A percentile compares a stretch with the other conserved stretches of the same genome.
phyloP scores from a whole-genome alignment of 2,329 filamentous ascomycete species.

The Epicoccum nigrum region DNA sequence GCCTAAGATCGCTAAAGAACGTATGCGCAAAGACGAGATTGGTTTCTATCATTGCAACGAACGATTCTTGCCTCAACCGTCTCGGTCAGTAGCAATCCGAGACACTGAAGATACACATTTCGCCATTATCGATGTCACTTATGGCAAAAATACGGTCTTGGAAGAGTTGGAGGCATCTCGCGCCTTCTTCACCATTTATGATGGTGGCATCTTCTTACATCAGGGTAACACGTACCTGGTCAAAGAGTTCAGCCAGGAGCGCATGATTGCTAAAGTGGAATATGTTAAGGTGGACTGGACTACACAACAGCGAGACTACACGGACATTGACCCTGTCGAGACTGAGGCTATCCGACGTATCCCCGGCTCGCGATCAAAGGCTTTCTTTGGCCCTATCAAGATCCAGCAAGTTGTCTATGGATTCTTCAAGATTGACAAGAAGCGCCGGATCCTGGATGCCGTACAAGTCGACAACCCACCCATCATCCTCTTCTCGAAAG shows the following conservation, averaged over 20 bases:
- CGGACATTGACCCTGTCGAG: constrained; percentile 90
- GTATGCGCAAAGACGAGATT: constrained; percentile 73
- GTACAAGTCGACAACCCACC: constrained; percentile 93
- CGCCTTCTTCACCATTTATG: constrained; percentile 95
- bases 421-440: constrained; percentile 95
- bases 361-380: constrained; percentile 65
- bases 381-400: constrained; percentile 85
- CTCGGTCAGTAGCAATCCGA: constrained; percentile 82
- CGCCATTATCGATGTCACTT: constrained; percentile 86
- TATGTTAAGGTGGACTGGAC: constrained; percentile 93
- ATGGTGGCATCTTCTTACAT: constrained; percentile 95
- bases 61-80: constrained; percentile 83
- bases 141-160: constrained; percentile 80
- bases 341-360: constrained; percentile 86
- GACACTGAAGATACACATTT: constrained; percentile 93
- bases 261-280: constrained; percentile 84
- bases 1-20: constrained; percentile 71
- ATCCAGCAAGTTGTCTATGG: constrained; percentile 91
- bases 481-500: constrained; percentile 81
- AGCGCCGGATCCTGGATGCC: constrained; percentile 84
- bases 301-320: constrained; percentile 90
- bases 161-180: constrained; percentile 96
- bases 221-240: constrained; percentile 94
- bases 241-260: constrained; percentile 82
- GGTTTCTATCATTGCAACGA: constrained; percentile 92